Evolutionary conservation across 345 rosid species (phyloP).

Genomic region (Sonneratia alba): DNA sequence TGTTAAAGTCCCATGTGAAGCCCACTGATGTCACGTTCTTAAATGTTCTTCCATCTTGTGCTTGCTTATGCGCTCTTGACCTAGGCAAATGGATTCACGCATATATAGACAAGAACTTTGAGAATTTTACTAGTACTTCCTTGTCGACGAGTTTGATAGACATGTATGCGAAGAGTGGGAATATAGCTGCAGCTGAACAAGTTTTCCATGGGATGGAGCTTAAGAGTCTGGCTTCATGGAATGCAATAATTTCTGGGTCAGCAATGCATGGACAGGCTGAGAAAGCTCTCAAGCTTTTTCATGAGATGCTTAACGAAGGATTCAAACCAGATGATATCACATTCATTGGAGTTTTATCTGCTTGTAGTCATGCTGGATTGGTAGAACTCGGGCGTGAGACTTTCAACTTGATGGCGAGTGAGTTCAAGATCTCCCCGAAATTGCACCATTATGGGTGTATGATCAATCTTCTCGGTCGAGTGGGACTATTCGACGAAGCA

Average conservation of each 20-base stretch:
- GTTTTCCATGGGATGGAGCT: conserved; percentile 26
- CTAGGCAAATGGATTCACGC: conserved; percentile 63
- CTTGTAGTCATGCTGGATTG: conserved; percentile 64
- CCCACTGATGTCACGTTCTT: conserved; percentile 51
- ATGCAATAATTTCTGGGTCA: conserved; percentile 63
- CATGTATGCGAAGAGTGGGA: conserved; percentile 62
- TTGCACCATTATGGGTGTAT: conserved; percentile 68
- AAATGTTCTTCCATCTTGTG: conserved; percentile 55
- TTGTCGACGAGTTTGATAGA: conserved; percentile 51
- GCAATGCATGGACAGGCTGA: conserved; percentile 52
- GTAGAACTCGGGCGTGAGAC: conserved; percentile 43
- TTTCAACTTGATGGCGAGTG: conserved; percentile 43
- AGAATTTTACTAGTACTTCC: conserved; percentile 13
- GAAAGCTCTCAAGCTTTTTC: conserved; percentile 39
- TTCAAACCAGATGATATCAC: conserved; percentile 57
- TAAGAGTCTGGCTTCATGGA: conserved; percentile 48
- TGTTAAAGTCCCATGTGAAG: conserved; percentile 31
- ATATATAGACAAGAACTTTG: conserved; percentile 35
- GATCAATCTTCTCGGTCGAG: conserved; percentile 64
- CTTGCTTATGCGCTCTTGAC: conserved; percentile 48
- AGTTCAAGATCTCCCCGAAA: conserved; percentile 44
- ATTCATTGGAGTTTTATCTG: conserved; percentile 58
- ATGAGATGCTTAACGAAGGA: conserved; percentile 39
- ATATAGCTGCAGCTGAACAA: conserved; percentile 35
- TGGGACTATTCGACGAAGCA: conserved; percentile 55